These are phyloP conservation scores for Puccinia hordei DNA, from an alignment of 1,284 basidiomycete genomes.

Conservation along the genomic window DNA sequence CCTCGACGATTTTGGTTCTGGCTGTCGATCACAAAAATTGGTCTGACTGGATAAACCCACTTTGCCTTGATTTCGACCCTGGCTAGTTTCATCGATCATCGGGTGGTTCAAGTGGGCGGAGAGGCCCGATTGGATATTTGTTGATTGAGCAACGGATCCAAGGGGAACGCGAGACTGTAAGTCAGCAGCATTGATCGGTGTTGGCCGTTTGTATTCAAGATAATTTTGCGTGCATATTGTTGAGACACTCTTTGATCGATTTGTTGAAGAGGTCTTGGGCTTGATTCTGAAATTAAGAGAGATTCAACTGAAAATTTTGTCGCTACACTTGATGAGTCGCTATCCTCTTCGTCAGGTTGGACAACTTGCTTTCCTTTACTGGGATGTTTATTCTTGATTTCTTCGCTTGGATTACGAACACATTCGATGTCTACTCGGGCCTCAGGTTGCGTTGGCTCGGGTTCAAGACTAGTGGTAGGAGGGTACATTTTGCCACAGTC, in stretches of 20 bases:
- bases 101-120: background rate
- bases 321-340: background rate
- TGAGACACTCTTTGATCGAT: background rate
- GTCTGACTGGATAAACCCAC: background rate
- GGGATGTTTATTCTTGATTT: background rate
- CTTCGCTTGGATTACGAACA: background rate
- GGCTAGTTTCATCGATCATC: background rate
- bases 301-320: background rate
- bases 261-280: background rate
- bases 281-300: background rate
- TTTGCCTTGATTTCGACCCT: background rate
- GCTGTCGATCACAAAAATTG: background rate
- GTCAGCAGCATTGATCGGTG: background rate
- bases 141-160: background rate
- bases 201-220: background rate
- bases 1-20: background rate
- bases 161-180: background rate
- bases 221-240: conserved; percentile 6
- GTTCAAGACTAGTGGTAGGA: background rate
- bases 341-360: background rate
- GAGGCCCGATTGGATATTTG: background rate
- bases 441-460: background rate
- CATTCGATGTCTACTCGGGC: background rate
- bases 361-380: conserved; percentile 15
- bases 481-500: background rate